Evolutionary conservation across 805 yeast genomes (phyloP), one percentile per base, ranked within the genome.

Genomic region (Lipomyces yamanashiensis): DNA sequence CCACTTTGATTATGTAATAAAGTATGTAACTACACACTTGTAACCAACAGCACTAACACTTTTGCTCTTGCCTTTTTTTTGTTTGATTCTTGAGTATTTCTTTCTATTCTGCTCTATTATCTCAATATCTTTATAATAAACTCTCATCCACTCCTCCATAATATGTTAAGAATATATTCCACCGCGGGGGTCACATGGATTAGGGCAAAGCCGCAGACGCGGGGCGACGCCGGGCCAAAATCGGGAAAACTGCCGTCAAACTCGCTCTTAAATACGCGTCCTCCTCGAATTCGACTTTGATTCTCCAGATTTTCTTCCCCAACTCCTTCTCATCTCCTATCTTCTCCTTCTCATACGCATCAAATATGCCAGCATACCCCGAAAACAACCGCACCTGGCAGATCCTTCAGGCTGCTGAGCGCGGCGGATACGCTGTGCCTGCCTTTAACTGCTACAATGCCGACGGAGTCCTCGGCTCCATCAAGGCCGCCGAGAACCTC

Each of bases 361-460:
- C n/a, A 15, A 17, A 8, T 1, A 56, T 61, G 60, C 48, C 61
- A 1, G 62, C 54, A 1, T 67, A 61, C 59, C 71, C 71, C 21
- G 54, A 65, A 13, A 55, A 59, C 23, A 75, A 75, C 67, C 72
- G 71, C 37, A 73, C 79, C 0, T 67, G 71, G 47, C 68, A 69
- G 55, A 76, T 76, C 12, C 67, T 77, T 21, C 67, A 66, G 44
- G 73, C 66, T 13, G 79, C 79, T 13, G 76, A 76, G 61, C 57
- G 65, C 15, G 73, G 74, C 13, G 66, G 68, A 4, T 77, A 76
- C 59, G 78, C 77, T 4, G 77, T 77, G 3, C 67, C 77, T 3
- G 75, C 78, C 8, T 71, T 77, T 51, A 71, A 76, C 49, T 77
- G 76, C 47, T 77, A 77, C 69, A 75, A 74, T 13, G 62, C 75